These are phyloP conservation scores for Rhizopus sp. DNA, from an alignment of 371 early-diverging fungal species.

Conservation along the genomic window DNA sequence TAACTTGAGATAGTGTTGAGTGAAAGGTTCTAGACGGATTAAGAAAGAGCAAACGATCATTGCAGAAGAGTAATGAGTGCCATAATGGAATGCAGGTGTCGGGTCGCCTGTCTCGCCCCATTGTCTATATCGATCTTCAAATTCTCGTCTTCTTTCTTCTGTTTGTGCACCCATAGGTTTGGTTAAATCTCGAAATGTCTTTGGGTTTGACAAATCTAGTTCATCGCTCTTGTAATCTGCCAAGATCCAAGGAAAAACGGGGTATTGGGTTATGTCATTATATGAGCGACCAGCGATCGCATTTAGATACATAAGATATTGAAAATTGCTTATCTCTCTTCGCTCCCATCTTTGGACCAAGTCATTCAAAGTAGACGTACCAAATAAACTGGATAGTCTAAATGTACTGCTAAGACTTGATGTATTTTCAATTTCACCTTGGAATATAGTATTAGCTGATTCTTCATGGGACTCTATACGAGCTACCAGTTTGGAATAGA, in stretches of 20 bases:
- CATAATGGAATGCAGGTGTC: conserved; percentile 81
- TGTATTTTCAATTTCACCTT: conserved; percentile 35
- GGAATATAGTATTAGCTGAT: conserved; percentile 50
- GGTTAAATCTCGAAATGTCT: conserved; percentile 78
- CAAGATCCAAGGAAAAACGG: conserved; percentile 77
- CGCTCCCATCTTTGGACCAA: conserved; percentile 75
- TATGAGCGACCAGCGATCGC: conserved; percentile 79
- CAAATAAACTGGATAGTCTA: conserved; percentile 61
- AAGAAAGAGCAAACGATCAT: conserved; percentile 85
- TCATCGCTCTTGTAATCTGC: conserved; percentile 70
- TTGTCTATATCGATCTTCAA: conserved; percentile 58
- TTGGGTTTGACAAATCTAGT: conserved; percentile 71
- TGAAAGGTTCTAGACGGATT: conserved; percentile 86
- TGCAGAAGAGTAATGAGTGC: conserved; percentile 91
- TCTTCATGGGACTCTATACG: conserved; percentile 54
- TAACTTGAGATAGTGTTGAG: conserved; percentile 74
- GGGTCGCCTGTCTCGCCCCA: conserved; percentile 76
- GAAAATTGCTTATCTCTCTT: conserved; percentile 83
- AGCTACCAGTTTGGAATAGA: conserved; percentile 65
- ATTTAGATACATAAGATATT: conserved; percentile 88
- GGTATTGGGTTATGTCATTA: conserved; percentile 72
- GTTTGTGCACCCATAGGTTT: conserved; percentile 89
- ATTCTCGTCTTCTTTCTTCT: conserved; percentile 61
- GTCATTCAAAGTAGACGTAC: conserved; percentile 67
- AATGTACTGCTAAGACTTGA: conserved; percentile 42